Percentiles rank a stretch among this genome's conserved stretches.
phyloP scores from a whole-genome alignment of 2,329 filamentous ascomycete genomes.

The Colletotrichum somersetense region DNA sequence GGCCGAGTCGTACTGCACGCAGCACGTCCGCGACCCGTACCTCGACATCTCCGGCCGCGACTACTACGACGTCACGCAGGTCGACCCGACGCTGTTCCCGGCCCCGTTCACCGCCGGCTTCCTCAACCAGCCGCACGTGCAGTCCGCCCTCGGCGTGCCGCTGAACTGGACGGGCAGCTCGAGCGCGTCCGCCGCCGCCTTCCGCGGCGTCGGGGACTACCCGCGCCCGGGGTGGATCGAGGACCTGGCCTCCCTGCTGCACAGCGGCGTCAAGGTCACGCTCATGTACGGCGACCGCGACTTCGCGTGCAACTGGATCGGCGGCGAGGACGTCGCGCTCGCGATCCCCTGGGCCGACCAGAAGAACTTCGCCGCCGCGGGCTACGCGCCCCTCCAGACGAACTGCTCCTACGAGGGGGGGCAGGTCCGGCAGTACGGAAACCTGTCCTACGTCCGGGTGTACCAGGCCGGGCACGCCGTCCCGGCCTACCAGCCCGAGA shows the following conservation, averaged over 20 bases:
- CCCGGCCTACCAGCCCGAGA: constrained; percentile 63
- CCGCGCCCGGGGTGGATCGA: constrained; percentile 56
- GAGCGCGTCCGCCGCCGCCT: constrained; percentile 31
- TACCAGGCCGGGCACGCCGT: constrained; percentile 71
- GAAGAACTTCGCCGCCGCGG: constrained; percentile 55
- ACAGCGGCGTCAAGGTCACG: constrained; percentile 69
- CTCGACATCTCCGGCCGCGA: constrained; percentile 26
- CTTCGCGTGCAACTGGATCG: constrained; percentile 71
- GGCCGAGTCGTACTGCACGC: constrained; percentile 35
- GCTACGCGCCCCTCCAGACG: constrained; percentile 72
- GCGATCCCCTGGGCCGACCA: constrained; percentile 51
- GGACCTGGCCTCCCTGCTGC: constrained; percentile 57
- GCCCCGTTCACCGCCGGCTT: constrained; percentile 38
- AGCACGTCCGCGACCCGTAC: constrained; percentile 39
- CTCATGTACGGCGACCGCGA: constrained; percentile 67
- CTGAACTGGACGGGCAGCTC: constrained; percentile 62
- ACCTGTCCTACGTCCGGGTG: constrained; percentile 70
- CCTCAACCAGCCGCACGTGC: constrained; percentile 54
- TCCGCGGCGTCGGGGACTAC: constrained; percentile 48
- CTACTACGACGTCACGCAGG: constrained; percentile 44
- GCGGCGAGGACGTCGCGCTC: constrained; percentile 60
- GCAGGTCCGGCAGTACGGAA: constrained; percentile 75
- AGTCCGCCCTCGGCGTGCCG: constrained; percentile 72
- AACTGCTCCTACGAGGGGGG: constrained; percentile 71
- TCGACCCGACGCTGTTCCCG: constrained; percentile 42